Base-by-base conservation (phyloP, 441 rosid genomes). In the Populus hybrid region DNA sequence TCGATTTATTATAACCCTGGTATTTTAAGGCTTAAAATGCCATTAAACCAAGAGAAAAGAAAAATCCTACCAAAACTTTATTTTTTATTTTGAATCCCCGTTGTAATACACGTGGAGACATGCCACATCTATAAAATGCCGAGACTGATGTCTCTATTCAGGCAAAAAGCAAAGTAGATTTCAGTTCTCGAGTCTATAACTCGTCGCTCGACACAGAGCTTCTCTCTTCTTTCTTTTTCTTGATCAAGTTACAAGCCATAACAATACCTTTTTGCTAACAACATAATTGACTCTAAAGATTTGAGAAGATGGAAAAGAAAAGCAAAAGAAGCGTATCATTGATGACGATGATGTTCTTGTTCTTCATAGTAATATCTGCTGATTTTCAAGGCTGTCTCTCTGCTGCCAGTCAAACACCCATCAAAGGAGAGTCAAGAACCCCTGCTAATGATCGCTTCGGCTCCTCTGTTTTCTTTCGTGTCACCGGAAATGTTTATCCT, bases 401-500 rank as follows among this genome's bases (percentile, higher is more conserved):
- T 5, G 83, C 72, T 9, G 57, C 78, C 75, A 75, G 74, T 71
- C 86, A 83, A 64, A 83, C 81, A 4, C 67, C 83, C 72, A 69
- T 38, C 30, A 69, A 69, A 21, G 50, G 40, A 19, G 21, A 69
- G 72, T 4, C 72, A 34, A 69, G 7, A 28, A 59, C 24, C 23
- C 24, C 64, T 67, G 78, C 75, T 57, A 78, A 70, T 63, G 59
- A 53, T 50, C 80, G 69, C 26, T 53, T 76, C 63, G 84, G 84
- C 75, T 91, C 95, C 80, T 86, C 97, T 77, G 80, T 87, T 69
- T 82, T 90, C 12, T 84, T 95, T 59, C 90, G 91, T 1, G 70
- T 93, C 80, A 76, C 85, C 16, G 99, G 99, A 42, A 93, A 91
- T 77, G 95, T 93, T 76, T 92, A 95, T 77, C 99, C 99, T 76